Base-by-base conservation (phyloP, 768 basidiomycete genomes). In the Tulasnella sp. region DNA sequence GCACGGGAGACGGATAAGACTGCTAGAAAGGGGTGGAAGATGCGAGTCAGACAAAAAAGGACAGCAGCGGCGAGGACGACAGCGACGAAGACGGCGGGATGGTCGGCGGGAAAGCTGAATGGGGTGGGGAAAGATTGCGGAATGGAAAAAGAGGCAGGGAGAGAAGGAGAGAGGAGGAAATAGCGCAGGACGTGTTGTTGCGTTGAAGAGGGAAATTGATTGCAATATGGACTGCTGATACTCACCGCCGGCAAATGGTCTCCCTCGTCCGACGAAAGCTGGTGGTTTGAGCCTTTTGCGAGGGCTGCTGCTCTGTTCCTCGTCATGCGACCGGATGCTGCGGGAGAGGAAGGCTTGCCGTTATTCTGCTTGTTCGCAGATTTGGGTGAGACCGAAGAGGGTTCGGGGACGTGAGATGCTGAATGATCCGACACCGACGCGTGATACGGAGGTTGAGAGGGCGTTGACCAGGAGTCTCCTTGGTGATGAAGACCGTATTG, bases 401-500 rank as follows among this genome's bases (percentile, higher is more conserved):
- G 64, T 69, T 69, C 64, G 64, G 64, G 64, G 64, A 69, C 64
- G 64, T 69, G 64, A 69, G 64, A 69, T 28, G 64, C 28, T 69
- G 74, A 75, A 41, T 42, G 40, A 48, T 75, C 74, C 40, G 74
- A 3, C 16, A 48, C 46, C 40, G 74, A 75, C 40, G 40, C 40
- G n/a, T 75, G 74, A 48, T 42, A 42, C 34, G 74, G 40, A 5
- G 74, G 54, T 16, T 78, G 77, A 41, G 77, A 60, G 40, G 77
- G 64, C n/a, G 77, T 34, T 20, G 77, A 78, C 77, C 77, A 78
- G 31, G 77, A 40, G 14, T 64, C 60, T 37, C 54, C 22, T 60
- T 50, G 60, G 24, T 76, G 76, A 46, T 78, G 77, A 18, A 78
- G 64, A 78, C 31, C 28, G 64, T 60, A 78, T 72, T 78, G 77